Conservation (phyloP, 257 asterid genomes). For the Scutellaria minor region DNA sequence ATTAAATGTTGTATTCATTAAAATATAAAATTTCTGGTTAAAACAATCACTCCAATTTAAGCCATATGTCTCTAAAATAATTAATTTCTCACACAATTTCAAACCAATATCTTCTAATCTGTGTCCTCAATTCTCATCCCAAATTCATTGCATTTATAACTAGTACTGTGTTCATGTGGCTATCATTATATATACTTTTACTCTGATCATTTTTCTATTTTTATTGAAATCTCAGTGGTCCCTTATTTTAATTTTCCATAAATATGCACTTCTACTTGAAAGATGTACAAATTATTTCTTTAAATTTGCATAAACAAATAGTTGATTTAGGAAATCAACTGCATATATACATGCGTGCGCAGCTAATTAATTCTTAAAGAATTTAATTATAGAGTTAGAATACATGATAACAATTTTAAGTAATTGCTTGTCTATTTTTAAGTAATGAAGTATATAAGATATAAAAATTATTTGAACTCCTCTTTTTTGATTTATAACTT, state of each 20-base stretch:
- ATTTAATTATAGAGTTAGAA: no score
- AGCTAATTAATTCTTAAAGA: background rate
- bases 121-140: conserved; percentile 29
- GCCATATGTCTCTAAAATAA: conserved; percentile 32
- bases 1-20: conserved; percentile 45
- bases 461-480: no score
- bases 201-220: background rate
- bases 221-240: conserved; percentile 28
- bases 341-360: background rate
- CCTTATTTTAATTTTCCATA: conserved; percentile 20
- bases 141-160: conserved; percentile 30
- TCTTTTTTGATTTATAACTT: no score
- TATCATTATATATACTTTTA: background rate
- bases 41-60: conserved; percentile 42
- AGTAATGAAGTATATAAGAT: background rate
- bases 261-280: conserved; percentile 5
- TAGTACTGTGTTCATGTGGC: conserved; percentile 30
- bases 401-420: background rate
- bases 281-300: background rate
- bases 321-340: background rate
- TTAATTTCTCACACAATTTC: conserved; percentile 29
- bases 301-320: no score
- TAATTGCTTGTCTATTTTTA: background rate
- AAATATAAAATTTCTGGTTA: conserved; percentile 36
- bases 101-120: conserved; percentile 26